These are phyloP conservation scores for Grifola frondosa DNA, from an alignment of 1,284 basidiomycete genomes.

Conservation along the genomic window DNA sequence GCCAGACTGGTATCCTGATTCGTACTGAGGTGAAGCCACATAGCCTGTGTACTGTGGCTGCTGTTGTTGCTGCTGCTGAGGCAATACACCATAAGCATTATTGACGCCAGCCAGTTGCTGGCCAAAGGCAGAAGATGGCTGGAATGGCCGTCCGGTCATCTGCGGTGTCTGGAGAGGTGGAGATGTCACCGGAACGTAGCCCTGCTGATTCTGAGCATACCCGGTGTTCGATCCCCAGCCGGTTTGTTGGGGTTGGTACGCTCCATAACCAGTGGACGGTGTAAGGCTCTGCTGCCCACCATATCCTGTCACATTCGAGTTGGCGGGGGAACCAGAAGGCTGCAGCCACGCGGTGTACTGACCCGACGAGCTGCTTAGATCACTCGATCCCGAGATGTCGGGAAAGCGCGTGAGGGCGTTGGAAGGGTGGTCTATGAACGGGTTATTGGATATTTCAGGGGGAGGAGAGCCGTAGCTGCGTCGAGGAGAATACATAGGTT, in stretches of 20 bases:
- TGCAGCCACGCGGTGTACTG: conserved; percentile 33
- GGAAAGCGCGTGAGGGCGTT: conserved; percentile 35
- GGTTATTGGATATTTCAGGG: conserved; percentile 38
- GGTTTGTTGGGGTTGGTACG: conserved; percentile 19
- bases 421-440: conserved; percentile 38
- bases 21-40: conserved; percentile 18
- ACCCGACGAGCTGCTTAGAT: conserved; percentile 10
- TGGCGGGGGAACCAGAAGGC: conserved; percentile 18
- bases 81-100: conserved; percentile 15
- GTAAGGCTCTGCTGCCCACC: conserved; percentile 16
- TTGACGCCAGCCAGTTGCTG: conserved; percentile 36
- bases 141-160: conserved; percentile 30
- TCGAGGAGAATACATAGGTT: conserved; percentile 30
- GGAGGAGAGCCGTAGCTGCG: conserved; percentile 28
- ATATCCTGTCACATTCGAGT: conserved; percentile 14
- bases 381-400: conserved; percentile 28
- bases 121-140: conserved; percentile 33
- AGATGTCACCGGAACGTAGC: conserved; percentile 16
- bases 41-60: conserved; percentile 28
- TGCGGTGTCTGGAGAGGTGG: conserved; percentile 18
- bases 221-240: conserved; percentile 20
- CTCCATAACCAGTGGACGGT: conserved; percentile 14
- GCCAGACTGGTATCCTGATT: conserved; percentile 18
- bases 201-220: conserved; percentile 24
- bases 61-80: conserved; percentile 22